Evolutionary conservation across 192 early-diverging fungal species (phyloP), one percentile per base, ranked within the genome.

Genomic region (Coemansia aciculifera): DNA sequence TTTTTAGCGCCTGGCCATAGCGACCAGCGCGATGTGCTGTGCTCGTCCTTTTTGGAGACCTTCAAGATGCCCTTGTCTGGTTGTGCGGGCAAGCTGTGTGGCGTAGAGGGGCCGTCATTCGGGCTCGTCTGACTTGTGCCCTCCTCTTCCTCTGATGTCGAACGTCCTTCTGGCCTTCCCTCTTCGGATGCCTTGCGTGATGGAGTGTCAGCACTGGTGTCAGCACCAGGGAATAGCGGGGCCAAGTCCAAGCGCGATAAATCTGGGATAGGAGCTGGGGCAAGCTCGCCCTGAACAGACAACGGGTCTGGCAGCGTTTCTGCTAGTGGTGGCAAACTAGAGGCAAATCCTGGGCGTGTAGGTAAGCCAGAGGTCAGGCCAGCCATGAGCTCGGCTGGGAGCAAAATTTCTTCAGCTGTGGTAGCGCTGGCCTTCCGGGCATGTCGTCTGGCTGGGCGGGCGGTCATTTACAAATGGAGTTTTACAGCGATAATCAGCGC

Each of bases 31-130:
- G 79, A 73, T 39, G 71, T 51, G 29, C 27, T 62, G 27, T 65
- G 36, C 27, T 74, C 71, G n/a, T 72, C 74, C 24, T 65, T 48
- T 61, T 72, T 76, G 21, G 83, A 66, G 46, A 56, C 59, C 56
- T 84, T 84, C 4, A 84, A 63, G 51, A 84, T 84, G 43, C 83
- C 78, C 59, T 60, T 75, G 46, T 74, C 71, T 21, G 81, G 81
- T 31, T 66, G 65, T 11, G 51, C 52, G 8, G 51, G 38, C 64
- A 49, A 36, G 44, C 34, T 65, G 12, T 63, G 54, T 19, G 21
- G 43, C 63, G 44, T 29, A 21, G n/a, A 34, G 5, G 12, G 70
- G 9, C 31, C 31, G 59, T 17, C 57, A 31, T 54, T 32, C 17
- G 38, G 51, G 13, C n/a, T 19, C n/a, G 49, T 23, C 36, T 36